Conservation (phyloP, 352 stramenopile species). For the Globisporangium perplexum region DNA sequence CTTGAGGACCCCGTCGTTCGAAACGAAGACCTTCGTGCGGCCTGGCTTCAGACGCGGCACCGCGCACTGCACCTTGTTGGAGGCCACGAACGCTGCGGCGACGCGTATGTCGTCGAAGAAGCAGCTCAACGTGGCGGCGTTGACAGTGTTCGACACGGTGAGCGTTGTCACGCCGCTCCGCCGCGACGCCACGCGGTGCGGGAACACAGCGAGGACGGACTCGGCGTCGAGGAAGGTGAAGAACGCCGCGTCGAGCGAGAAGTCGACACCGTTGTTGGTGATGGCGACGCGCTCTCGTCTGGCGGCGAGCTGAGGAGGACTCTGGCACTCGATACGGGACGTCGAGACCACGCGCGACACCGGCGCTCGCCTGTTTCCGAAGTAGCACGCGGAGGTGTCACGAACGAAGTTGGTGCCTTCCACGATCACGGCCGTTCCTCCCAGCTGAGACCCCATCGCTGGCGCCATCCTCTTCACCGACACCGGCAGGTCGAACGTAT, state of each 20-base stretch:
- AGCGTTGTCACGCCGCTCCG: constrained; percentile 28
- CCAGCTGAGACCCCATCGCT: constrained; percentile 28
- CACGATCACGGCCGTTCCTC: constrained; percentile 44
- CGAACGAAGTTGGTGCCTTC: constrained; percentile 32
- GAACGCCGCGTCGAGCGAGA: constrained; percentile 25
- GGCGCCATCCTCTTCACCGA: constrained; percentile 28
- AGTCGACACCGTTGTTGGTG: constrained; percentile 66
- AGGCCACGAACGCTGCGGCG: constrained; percentile 27
- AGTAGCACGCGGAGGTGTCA: constrained; percentile 35
- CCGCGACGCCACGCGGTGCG: constrained; percentile 25
- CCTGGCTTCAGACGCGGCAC: constrained; percentile 24
- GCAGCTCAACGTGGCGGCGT: constrained; percentile 39
- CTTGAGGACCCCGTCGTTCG: constrained; percentile 42
- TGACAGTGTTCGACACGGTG: constrained; percentile 27
- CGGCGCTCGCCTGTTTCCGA: constrained; percentile 16
- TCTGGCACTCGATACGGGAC: constrained; percentile 38
- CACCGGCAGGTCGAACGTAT: constrained; percentile 35
- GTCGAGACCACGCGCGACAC: constrained; percentile 19
- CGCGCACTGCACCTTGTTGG: constrained; percentile 27
- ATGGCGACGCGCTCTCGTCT: constrained; percentile 30
- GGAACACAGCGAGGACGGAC: constrained; percentile 30
- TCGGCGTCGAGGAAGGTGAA: constrained; percentile 40
- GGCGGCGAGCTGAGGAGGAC: constrained; percentile 20
- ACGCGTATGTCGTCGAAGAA: constrained; percentile 35
- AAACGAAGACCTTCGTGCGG: constrained; percentile 29